A percentile compares a stretch with the other conserved stretches of the same genome.
Conservation (phyloP, 1,139 yeast genomes). For the Candida labiduridarum region DNA sequence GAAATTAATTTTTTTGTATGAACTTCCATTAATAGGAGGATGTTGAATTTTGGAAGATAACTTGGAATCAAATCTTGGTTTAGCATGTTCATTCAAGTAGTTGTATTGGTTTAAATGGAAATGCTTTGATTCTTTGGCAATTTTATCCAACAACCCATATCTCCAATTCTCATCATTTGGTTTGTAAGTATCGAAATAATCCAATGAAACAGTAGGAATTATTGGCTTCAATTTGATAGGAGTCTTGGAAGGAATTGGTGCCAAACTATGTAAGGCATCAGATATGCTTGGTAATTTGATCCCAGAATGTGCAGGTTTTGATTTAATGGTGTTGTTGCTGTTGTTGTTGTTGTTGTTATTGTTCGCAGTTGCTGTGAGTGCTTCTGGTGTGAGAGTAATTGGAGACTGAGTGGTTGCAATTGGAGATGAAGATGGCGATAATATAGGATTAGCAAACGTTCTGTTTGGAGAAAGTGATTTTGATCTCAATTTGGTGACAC, state of each 20-base stretch:
- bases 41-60: slow-evolving; percentile 38
- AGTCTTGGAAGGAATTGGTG: slow-evolving; percentile 27
- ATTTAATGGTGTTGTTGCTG: not conserved
- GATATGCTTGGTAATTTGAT: slow-evolving; percentile 43
- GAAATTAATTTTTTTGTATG: slow-evolving; percentile 43
- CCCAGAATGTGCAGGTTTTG: not conserved
- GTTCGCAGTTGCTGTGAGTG: not conserved
- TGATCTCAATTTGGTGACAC: slow-evolving; percentile 21
- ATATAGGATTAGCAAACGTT: slow-evolving; percentile 26
- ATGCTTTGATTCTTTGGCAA: slow-evolving; percentile 34
- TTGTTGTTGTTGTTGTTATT: not conserved
- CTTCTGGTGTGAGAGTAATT: slow-evolving; percentile 18
- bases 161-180: slow-evolving; percentile 53
- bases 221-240: slow-evolving; percentile 34
- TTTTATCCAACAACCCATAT: slow-evolving; percentile 43
- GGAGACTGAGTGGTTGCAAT: slow-evolving; percentile 24
- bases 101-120: slow-evolving; percentile 33
- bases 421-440: slow-evolving; percentile 36
- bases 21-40: slow-evolving; percentile 28
- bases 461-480: slow-evolving; percentile 40
- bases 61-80: slow-evolving; percentile 46
- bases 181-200: slow-evolving; percentile 50
- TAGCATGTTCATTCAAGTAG: slow-evolving; percentile 31
- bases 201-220: slow-evolving; percentile 49
- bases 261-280: slow-evolving; percentile 32